A percentile compares a stretch with the other conserved stretches of the same genome.
Evolutionary conservation across 2,329 filamentous ascomycete genomes (phyloP).

Genomic region (Chrysoporthe deuterocubensis): DNA sequence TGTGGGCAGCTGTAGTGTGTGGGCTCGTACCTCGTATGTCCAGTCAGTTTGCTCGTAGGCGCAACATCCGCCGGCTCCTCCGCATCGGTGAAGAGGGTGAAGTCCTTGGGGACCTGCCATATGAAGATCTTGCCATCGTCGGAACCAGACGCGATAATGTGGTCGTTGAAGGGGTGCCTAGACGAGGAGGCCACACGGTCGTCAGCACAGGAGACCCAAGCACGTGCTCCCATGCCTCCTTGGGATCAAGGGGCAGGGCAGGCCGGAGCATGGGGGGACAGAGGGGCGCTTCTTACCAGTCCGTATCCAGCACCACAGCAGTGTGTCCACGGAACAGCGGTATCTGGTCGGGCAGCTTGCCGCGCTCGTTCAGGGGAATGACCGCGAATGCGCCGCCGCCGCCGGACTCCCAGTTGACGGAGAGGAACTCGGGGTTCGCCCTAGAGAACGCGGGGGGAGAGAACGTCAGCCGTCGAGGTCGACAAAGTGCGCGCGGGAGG

Average conservation of each 20-base stretch:
- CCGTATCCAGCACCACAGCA: constrained; percentile 92
- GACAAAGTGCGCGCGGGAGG: background rate
- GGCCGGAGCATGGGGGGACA: background rate
- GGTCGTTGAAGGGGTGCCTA: constrained; percentile 96
- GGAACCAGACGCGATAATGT: constrained; percentile 87
- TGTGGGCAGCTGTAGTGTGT: constrained; percentile 21
- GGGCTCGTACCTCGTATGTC: constrained; percentile 75
- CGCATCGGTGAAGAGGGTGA: constrained; percentile 81
- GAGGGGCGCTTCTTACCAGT: constrained; percentile 70
- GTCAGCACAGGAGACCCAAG: background rate
- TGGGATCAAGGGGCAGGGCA: background rate
- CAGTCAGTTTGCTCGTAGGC: constrained; percentile 79
- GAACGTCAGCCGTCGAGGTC: constrained; percentile 29
- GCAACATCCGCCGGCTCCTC: constrained; percentile 83
- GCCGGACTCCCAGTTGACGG: constrained; percentile 97
- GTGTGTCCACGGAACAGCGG: constrained; percentile 97
- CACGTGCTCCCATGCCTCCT: background rate
- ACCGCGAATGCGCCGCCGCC: constrained; percentile 97
- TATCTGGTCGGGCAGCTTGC: constrained; percentile 88
- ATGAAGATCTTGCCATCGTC: constrained; percentile 97
- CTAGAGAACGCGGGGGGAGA: constrained; percentile 42
- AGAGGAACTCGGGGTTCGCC: constrained; percentile 94
- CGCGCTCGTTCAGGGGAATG: constrained; percentile 85
- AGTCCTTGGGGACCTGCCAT: constrained; percentile 90
- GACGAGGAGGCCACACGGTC: constrained; percentile 7